phyloP scores from a whole-genome alignment of 208 protist species.

The Endotrypanum monterogeii region DNA sequence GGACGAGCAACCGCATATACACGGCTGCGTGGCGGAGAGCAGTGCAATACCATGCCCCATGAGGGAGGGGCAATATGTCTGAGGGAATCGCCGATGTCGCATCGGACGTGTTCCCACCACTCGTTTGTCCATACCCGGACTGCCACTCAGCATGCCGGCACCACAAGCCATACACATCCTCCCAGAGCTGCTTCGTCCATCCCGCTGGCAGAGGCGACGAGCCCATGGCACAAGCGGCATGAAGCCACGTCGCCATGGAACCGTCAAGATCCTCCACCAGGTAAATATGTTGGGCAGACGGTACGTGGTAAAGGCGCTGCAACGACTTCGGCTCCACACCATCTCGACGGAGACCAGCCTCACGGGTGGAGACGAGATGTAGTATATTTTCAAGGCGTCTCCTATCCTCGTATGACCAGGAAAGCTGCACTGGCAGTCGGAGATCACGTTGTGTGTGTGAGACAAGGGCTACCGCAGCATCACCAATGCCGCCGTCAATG shows the following conservation, averaged over 20 bases:
- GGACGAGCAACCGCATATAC: slow-evolving; percentile 16
- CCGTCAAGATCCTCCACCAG: slow-evolving; percentile 18
- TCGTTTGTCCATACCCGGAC: background rate
- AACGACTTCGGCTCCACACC: slow-evolving; percentile 4
- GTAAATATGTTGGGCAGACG: slow-evolving; percentile 9
- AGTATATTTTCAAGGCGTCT: slow-evolving; percentile 45
- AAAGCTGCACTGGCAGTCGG: slow-evolving; percentile 25
- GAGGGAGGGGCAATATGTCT: background rate
- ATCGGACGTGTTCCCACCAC: no score
- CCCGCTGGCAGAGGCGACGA: background rate
- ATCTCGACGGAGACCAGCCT: slow-evolving; percentile 13
- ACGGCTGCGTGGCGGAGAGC: slow-evolving; percentile 3
- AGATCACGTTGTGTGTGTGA: background rate
- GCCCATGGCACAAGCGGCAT: slow-evolving; percentile 4
- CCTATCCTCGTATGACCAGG: slow-evolving; percentile 29
- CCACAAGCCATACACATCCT: slow-evolving; percentile 13
- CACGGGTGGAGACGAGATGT: slow-evolving; percentile 34
- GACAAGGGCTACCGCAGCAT: background rate
- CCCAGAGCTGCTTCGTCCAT: slow-evolving; percentile 3
- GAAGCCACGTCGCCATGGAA: slow-evolving; percentile 1
- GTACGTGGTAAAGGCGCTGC: slow-evolving; percentile 12
- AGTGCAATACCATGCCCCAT: background rate
- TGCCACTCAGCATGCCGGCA: slow-evolving; percentile 8
- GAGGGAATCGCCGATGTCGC: background rate
- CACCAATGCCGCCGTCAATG: background rate